Evolutionary conservation across 1,139 yeast species (phyloP), one percentile per base, ranked within the genome.

Genomic region (Suhomyces anneliseae): DNA sequence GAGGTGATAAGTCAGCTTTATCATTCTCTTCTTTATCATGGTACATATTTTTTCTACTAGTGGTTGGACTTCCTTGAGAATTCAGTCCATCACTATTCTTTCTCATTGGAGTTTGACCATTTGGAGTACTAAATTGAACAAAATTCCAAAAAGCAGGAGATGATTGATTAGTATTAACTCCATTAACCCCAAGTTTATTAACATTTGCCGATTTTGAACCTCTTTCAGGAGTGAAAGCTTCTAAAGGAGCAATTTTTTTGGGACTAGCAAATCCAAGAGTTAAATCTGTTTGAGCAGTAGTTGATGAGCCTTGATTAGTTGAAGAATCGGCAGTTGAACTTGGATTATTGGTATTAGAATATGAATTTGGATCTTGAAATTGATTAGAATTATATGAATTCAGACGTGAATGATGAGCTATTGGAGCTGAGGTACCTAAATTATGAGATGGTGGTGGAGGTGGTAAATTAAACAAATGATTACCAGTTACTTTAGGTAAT

Each of bases 151-250:
- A 78, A 10, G 92, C 90, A 2, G 93, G 90, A 1, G 89, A 82
- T 15, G 80, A 74, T 57, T 78, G 83, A 54, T 72, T 70, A 29
- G 72, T 46, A 38, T 44, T 43, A 8, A 57, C 50, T 36, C 45
- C 61, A 47, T 43, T 59, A 3, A 48, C 40, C 9, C 54, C 53
- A 12, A 52, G 44, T 37, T 53, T 56, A 11, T 51, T 51, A n/a
- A 48, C 50, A 37, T 40, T 45, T 14, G 49, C 45, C 14, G 50
- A 55, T 40, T 75, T 72, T 27, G 81, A 74, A 1, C 93, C 93
- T 42, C 95, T 68, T 56, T 87, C 95, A 1, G 95, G 95, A 0
- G 95, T 87, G 57, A 85, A 87, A 1, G 95, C 93, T 62, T 87
- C 95, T 50, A 85, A 70, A 7, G 89, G 88, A 29, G 81, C 74